These are phyloP conservation scores for Leucocoprinus birnbaumii DNA, from an alignment of 768 basidiomycete species.

Conservation along the genomic window DNA sequence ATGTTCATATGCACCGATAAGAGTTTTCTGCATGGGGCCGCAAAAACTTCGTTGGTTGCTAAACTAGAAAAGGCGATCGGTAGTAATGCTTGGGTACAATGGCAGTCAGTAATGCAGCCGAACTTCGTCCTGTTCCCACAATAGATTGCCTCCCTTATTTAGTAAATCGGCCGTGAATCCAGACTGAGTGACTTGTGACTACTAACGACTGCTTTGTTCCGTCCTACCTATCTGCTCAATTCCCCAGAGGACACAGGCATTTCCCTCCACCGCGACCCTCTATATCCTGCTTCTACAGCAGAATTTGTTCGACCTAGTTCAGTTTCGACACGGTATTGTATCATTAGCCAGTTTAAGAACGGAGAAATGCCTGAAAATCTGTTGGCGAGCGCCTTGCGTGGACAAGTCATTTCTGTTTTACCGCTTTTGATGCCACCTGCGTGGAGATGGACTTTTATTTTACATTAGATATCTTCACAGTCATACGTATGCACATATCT, in stretches of 20 bases:
- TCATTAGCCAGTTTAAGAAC: too few relatives aligned
- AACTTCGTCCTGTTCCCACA: constrained; percentile 10
- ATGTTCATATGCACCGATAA: constrained; percentile 63
- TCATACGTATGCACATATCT: neutral
- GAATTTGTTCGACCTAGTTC: too few relatives aligned
- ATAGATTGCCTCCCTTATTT: neutral
- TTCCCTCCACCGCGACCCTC: neutral
- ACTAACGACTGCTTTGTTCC: neutral
- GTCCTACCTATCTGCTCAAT: too few relatives aligned
- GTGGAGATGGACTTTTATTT: too few relatives aligned
- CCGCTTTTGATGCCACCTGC: too few relatives aligned
- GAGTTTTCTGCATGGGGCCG: constrained; percentile 42
- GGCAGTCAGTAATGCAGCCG: constrained; percentile 5
- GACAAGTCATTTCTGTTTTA: too few relatives aligned
- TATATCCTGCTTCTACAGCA: too few relatives aligned
- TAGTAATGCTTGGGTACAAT: constrained; percentile 17
- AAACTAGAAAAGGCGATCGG: constrained; percentile 24
- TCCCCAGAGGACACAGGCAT: neutral
- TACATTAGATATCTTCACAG: too few relatives aligned
- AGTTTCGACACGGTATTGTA: too few relatives aligned
- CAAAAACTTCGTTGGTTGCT: constrained; percentile 29
- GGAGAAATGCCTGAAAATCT: too few relatives aligned
- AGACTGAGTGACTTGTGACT: neutral
- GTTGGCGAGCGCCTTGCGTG: too few relatives aligned
- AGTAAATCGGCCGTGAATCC: neutral